Percentiles rank a stretch among this genome's conserved stretches.
phyloP scores from a whole-genome alignment of 1,284 basidiomycete genomes.

The Inonotus hispidus region DNA sequence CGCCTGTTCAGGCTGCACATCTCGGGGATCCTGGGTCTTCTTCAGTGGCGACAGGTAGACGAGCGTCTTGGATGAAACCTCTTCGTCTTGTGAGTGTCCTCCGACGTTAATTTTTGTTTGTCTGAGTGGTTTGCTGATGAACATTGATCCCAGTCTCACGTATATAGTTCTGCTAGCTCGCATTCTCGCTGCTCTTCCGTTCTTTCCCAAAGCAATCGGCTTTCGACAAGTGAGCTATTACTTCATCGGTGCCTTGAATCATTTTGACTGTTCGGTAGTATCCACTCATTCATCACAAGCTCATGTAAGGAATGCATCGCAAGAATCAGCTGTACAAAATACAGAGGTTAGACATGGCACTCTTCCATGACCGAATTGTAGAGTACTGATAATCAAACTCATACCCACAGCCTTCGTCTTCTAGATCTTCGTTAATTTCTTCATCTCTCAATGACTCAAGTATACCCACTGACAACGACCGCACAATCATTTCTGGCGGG shows the following conservation, averaged over 20 bases:
- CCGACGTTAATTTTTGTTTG: not conserved
- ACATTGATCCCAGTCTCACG: slow-evolving; percentile 28
- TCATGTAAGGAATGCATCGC: slow-evolving; percentile 49
- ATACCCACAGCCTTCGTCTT: slow-evolving; percentile 46
- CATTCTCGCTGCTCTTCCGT: slow-evolving; percentile 11
- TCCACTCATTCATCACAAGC: slow-evolving; percentile 41
- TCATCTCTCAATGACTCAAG: slow-evolving; percentile 15
- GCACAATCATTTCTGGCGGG: slow-evolving; percentile 31
- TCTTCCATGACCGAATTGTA: not conserved
- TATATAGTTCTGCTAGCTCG: slow-evolving; percentile 35
- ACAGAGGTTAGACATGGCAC: slow-evolving; percentile 47
- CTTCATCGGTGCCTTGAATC: not conserved
- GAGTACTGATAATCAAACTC: not conserved
- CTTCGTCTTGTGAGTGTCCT: slow-evolving; percentile 60
- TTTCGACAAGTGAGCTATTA: slow-evolving; percentile 16
- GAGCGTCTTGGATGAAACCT: slow-evolving; percentile 40
- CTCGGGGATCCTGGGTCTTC: not conserved
- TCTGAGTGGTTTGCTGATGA: not conserved
- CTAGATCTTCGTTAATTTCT: slow-evolving; percentile 37
- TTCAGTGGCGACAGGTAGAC: slow-evolving; percentile 3
- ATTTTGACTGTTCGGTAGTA: slow-evolving; percentile 32
- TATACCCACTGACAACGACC: slow-evolving; percentile 50
- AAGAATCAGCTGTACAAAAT: slow-evolving; percentile 51
- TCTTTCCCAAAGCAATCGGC: slow-evolving; percentile 12
- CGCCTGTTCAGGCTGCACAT: not conserved